Evolutionary conservation across 2,329 filamentous ascomycete species (phyloP).

Genomic region (Sporothrix phasma): DNA sequence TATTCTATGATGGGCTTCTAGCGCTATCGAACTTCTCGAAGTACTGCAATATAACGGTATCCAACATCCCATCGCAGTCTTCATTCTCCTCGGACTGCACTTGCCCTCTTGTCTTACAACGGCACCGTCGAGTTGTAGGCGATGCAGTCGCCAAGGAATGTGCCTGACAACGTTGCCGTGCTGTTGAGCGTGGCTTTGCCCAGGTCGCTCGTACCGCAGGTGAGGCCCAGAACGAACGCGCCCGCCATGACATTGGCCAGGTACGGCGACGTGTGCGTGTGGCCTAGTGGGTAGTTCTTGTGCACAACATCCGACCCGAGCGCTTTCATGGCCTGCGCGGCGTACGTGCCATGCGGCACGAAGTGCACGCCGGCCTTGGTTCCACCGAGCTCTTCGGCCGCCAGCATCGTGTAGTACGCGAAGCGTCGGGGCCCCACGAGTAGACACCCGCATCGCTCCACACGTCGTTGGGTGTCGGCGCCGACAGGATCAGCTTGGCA

Average conservation of each 20-base stretch:
- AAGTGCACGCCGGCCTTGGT: conserved; percentile 37
- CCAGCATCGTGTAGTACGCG: conserved; percentile 38
- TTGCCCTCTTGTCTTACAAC: not conserved
- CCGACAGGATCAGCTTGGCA: conserved; percentile 49
- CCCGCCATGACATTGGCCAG: conserved; percentile 47
- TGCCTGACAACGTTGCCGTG: conserved; percentile 12
- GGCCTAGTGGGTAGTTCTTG: conserved; percentile 46
- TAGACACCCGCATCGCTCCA: conserved; percentile 47
- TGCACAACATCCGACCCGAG: conserved; percentile 42
- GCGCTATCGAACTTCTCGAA: too few relatives aligned
- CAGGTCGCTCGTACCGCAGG: conserved; percentile 16
- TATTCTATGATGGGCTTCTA: not conserved
- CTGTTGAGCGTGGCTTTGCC: conserved; percentile 14
- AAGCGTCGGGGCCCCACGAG: conserved; percentile 40
- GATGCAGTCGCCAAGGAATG: conserved; percentile 14
- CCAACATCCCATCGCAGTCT: not conserved
- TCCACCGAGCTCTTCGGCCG: conserved; percentile 29
- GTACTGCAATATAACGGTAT: too few relatives aligned
- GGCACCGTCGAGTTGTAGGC: conserved; percentile 14
- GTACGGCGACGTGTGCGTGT: conserved; percentile 50
- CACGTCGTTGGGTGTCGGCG: conserved; percentile 46
- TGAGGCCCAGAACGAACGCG: conserved; percentile 35
- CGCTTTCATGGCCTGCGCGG: conserved; percentile 38
- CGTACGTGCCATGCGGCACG: conserved; percentile 46
- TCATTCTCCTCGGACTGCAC: not conserved